Percentiles rank a stretch among this genome's conserved stretches.
Conservation (phyloP, 768 basidiomycete genomes). For the Lactarius evosmus region DNA sequence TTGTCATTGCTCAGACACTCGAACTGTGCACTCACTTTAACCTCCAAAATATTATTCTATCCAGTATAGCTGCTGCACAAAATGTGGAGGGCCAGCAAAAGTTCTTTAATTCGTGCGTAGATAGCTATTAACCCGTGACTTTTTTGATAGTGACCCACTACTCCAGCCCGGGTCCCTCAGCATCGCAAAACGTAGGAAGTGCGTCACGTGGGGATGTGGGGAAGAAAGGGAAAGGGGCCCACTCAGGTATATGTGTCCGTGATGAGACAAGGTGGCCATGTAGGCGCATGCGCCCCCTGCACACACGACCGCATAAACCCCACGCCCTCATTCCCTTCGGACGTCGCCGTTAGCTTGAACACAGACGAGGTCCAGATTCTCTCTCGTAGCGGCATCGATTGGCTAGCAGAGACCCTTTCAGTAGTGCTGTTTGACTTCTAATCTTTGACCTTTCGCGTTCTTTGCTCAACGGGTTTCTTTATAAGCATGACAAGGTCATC, state of each 20-base stretch:
- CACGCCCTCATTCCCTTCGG: conserved; percentile 46
- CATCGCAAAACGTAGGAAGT: neutral
- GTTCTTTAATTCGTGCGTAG: neutral
- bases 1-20: too few species aligned
- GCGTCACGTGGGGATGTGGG: too few species aligned
- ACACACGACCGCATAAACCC: too few species aligned
- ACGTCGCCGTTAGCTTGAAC: conserved; percentile 89
- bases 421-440: conserved; percentile 69
- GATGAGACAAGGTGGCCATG: too few species aligned
- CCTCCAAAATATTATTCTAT: too few species aligned
- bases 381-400: conserved; percentile 59
- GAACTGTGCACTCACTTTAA: too few species aligned
- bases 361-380: conserved; percentile 86
- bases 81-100: neutral
- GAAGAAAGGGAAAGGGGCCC: too few species aligned
- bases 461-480: neutral
- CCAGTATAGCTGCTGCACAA: neutral
- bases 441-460: neutral
- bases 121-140: neutral
- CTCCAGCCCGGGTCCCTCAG: neutral
- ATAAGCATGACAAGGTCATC: conserved; percentile 95
- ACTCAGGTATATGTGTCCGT: too few species aligned
- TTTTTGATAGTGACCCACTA: neutral
- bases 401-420: conserved; percentile 74
- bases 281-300: too few species aligned